These are phyloP conservation scores for Arthrobotrys musiformis DNA, from an alignment of 2,329 filamentous ascomycete genomes.

Conservation along the genomic window DNA sequence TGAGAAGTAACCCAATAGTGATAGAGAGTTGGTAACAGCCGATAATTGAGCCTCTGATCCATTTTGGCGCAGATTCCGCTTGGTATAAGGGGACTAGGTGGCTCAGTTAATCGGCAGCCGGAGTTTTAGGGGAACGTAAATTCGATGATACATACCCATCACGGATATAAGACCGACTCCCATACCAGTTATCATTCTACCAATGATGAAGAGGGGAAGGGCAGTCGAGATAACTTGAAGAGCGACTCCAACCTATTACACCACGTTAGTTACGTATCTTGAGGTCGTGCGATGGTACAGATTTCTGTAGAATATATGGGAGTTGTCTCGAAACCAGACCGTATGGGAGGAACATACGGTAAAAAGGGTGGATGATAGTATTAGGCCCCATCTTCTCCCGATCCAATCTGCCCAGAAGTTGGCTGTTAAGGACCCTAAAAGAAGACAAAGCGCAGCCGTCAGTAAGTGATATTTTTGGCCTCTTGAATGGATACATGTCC, in stretches of 20 bases:
- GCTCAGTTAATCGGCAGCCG: constrained; percentile 52
- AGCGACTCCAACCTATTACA: constrained; percentile 69
- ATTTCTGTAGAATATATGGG: too few species aligned
- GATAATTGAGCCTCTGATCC: constrained; percentile 78
- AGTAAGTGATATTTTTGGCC: constrained; percentile 74
- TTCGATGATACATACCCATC: constrained; percentile 31
- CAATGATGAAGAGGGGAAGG: constrained; percentile 69
- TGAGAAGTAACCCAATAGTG: constrained; percentile 75
- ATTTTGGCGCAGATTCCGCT: constrained; percentile 75
- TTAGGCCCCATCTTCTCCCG: constrained; percentile 67
- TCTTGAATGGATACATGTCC: constrained; percentile 69
- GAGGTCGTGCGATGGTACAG: too few species aligned
- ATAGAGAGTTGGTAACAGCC: constrained; percentile 77
- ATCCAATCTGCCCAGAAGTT: constrained; percentile 73
- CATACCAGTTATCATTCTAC: constrained; percentile 49
- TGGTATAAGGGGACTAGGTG: constrained; percentile 74
- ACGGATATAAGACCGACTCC: constrained; percentile 54
- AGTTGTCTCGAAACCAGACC: too few species aligned
- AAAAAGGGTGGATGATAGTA: constrained; percentile 77
- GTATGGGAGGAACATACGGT: constrained; percentile 27
- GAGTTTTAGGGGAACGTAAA: constrained; percentile 13
- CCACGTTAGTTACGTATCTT: too few species aligned
- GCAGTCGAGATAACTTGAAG: constrained; percentile 73
- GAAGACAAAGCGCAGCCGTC: constrained; percentile 64
- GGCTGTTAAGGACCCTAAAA: constrained; percentile 75